phyloP scores from a whole-genome alignment of 176 grass and related monocot species.

The Ampelocalamus luodianensis region DNA sequence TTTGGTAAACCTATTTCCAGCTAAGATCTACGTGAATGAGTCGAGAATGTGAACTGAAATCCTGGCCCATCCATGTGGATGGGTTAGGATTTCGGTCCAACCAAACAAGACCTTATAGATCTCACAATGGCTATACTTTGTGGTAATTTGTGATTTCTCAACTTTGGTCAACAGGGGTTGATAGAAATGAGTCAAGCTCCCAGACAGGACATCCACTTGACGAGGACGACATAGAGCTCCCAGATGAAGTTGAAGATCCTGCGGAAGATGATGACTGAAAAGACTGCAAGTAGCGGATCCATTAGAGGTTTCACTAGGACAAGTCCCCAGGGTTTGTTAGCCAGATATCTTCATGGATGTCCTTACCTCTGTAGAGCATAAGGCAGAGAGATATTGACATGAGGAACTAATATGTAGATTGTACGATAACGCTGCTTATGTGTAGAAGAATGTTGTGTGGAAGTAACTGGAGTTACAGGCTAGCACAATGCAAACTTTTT shows the following conservation, averaged over 20 bases:
- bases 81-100: no score
- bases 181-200: slow-evolving; percentile 31
- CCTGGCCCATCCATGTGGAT: no score
- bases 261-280: slow-evolving; percentile 44
- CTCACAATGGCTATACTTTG: background rate
- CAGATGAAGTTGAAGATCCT: slow-evolving; percentile 56
- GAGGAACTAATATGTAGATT: slow-evolving; percentile 45
- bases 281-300: background rate
- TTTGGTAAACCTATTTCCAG: no score
- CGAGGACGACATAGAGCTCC: slow-evolving; percentile 56
- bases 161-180: slow-evolving; percentile 30
- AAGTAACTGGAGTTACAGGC: background rate
- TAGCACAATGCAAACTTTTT: no score
- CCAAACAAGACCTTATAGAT: background rate
- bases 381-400: background rate
- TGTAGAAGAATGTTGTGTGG: background rate
- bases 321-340: background rate
- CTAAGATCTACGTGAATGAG: no score
- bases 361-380: slow-evolving; percentile 12
- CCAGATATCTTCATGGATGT: background rate
- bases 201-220: slow-evolving; percentile 24
- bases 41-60: no score
- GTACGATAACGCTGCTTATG: background rate
- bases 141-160: slow-evolving; percentile 19
- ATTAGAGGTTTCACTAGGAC: background rate